Conservation (phyloP, 148 eudicot species). For the Nyssa sinensis region DNA sequence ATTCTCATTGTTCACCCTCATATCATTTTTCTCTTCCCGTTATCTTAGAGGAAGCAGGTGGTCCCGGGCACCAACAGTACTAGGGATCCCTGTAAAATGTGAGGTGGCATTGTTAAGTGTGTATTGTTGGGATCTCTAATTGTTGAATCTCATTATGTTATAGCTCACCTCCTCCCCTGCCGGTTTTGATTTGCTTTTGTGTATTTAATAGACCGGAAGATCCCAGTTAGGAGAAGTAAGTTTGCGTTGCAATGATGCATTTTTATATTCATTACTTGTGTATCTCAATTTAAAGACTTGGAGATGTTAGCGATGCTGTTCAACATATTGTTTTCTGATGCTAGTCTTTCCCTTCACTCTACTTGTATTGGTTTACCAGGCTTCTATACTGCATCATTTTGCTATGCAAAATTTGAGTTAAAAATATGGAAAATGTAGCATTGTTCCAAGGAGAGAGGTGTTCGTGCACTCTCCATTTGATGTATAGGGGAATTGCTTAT, state of each 20-base stretch:
- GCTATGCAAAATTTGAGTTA: no score
- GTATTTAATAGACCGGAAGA: conserved; percentile 35
- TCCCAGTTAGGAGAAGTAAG: conserved; percentile 31
- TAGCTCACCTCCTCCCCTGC: conserved; percentile 34
- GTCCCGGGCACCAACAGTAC: conserved; percentile 25
- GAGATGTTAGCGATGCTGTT: neutral
- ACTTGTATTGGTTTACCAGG: neutral
- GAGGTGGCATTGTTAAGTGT: conserved; percentile 38
- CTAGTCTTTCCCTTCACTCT: no score
- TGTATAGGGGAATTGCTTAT: no score
- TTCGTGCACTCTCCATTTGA: no score
- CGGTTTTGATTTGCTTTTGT: conserved; percentile 46
- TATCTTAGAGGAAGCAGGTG: conserved; percentile 49
- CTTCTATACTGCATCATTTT: neutral
- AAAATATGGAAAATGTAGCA: neutral
- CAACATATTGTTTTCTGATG: neutral
- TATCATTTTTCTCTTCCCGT: conserved; percentile 22
- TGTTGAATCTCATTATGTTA: conserved; percentile 24
- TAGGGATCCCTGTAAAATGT: conserved; percentile 32
- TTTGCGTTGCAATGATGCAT: conserved; percentile 14
- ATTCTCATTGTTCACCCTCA: conserved; percentile 12
- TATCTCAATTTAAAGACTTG: neutral
- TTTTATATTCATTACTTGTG: conserved; percentile 6
- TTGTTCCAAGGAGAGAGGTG: neutral
- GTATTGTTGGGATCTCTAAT: conserved; percentile 12